Conservation (phyloP, 805 yeast genomes). For the Saturnispora quitensis region DNA sequence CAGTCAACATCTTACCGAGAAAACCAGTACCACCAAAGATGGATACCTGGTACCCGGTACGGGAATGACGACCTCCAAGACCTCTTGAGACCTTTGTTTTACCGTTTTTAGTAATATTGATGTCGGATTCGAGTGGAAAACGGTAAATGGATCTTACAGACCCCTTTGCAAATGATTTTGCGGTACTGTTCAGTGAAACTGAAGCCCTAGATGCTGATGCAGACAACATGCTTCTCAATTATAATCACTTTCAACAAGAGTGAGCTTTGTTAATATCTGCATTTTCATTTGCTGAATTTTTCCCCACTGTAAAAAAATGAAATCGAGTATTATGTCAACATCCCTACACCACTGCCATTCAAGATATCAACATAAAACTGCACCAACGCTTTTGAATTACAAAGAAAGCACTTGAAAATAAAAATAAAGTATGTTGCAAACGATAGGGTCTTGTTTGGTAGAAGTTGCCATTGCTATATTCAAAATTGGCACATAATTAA, state of each 20-base stretch:
- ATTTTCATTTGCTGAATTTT: slow-evolving; percentile 1
- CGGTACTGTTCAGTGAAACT: background rate
- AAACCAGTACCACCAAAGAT: slow-evolving; percentile 80
- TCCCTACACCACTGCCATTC: background rate
- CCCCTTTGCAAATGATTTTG: background rate
- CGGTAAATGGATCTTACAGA: slow-evolving; percentile 19
- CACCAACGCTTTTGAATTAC: too few species aligned
- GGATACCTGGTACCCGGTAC: slow-evolving; percentile 83
- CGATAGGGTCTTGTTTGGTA: too few species aligned
- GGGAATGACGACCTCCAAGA: slow-evolving; percentile 72
- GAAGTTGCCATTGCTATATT: too few species aligned
- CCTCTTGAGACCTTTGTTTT: slow-evolving; percentile 67
- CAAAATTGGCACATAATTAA: too few species aligned
- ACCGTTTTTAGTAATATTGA: slow-evolving; percentile 65
- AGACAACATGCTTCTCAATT: background rate
- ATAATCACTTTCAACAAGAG: background rate
- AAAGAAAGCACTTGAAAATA: too few species aligned
- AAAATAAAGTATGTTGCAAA: too few species aligned
- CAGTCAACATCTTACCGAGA: slow-evolving; percentile 61
- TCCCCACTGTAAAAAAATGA: background rate
- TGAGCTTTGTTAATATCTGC: background rate
- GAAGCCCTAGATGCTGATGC: background rate
- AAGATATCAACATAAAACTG: too few species aligned
- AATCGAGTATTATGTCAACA: background rate
- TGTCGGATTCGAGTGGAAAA: slow-evolving; percentile 43